These are phyloP conservation scores for Wilcoxina mikolae DNA, from an alignment of 495 filamentous ascomycete genomes.

Conservation along the genomic window DNA sequence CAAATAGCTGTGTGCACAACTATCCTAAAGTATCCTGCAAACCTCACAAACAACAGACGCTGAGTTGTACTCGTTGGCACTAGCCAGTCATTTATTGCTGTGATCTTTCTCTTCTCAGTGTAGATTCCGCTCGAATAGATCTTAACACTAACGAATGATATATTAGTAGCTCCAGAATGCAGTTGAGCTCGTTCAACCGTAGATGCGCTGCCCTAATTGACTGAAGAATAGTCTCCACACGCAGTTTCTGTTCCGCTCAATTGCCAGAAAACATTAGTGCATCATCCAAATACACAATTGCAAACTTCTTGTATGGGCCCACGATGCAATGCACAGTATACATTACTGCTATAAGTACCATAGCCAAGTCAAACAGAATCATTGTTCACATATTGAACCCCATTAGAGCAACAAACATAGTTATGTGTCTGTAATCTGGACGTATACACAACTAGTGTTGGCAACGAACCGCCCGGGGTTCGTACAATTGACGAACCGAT, in stretches of 20 bases:
- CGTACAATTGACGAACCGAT: no score
- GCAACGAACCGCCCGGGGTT: no score
- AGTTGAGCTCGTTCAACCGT: conserved; percentile 27
- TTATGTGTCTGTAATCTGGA: not conserved
- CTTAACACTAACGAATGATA: conserved; percentile 28
- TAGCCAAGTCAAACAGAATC: not conserved
- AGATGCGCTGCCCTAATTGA: conserved; percentile 8
- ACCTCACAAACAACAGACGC: not conserved
- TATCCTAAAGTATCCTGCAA: not conserved
- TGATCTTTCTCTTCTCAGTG: not conserved
- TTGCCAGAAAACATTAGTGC: conserved; percentile 27
- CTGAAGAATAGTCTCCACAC: conserved; percentile 13
- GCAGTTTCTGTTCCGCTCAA: conserved; percentile 11
- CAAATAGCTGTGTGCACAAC: not conserved
- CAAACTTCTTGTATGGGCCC: not conserved
- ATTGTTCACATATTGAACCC: not conserved
- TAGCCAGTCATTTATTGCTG: not conserved
- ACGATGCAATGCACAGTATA: not conserved
- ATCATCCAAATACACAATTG: conserved; percentile 26
- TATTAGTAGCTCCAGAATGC: conserved; percentile 22
- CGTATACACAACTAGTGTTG: not conserved
- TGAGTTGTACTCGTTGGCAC: not conserved
- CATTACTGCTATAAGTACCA: not conserved
- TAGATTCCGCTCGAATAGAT: conserved; percentile 2
- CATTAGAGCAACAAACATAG: not conserved